phyloP scores from a whole-genome alignment of 1,284 basidiomycete genomes.

The Trichosporon faecale region DNA sequence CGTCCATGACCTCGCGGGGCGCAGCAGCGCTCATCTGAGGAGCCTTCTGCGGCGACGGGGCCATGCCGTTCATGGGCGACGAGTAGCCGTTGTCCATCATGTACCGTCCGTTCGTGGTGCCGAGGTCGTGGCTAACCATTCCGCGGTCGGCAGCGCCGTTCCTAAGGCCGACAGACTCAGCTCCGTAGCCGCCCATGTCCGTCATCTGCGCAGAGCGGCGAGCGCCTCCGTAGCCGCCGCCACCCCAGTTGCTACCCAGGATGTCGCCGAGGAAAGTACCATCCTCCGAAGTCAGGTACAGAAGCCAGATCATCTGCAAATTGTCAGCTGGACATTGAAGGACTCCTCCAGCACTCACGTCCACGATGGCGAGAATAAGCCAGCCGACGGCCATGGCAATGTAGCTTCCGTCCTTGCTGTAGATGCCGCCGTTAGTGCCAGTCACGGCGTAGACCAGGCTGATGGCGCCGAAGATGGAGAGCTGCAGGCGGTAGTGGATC shows the following conservation, averaged over 20 bases:
- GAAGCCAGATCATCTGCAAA: constrained; percentile 81
- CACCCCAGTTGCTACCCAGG: constrained; percentile 79
- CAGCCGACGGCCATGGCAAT: constrained; percentile 88
- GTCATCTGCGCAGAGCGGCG: constrained; percentile 18
- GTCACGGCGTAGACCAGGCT: constrained; percentile 76
- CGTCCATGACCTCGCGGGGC: constrained; percentile 2
- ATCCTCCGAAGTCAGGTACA: constrained; percentile 95
- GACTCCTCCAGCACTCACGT: constrained; percentile 47
- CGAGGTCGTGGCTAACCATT: constrained; percentile 31
- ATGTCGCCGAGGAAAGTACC: constrained; percentile 77
- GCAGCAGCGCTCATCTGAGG: not conserved
- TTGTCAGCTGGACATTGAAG: constrained; percentile 16
- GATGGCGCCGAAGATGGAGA: constrained; percentile 79
- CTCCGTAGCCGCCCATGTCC: constrained; percentile 19
- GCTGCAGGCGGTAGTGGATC: constrained; percentile 58
- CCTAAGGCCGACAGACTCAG: constrained; percentile 22
- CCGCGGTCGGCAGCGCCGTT: constrained; percentile 30
- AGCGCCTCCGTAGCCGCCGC: constrained; percentile 39
- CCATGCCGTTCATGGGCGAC: constrained; percentile 8
- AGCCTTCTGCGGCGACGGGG: constrained; percentile 27
- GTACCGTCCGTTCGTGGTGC: constrained; percentile 27
- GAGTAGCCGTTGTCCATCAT: constrained; percentile 13
- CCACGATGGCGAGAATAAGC: constrained; percentile 82
- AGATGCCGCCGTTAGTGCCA: constrained; percentile 17
- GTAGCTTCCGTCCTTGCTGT: constrained; percentile 53